Base-by-base conservation (phyloP, 805 yeast species). In the Schizosaccharomyces lindneri region DNA sequence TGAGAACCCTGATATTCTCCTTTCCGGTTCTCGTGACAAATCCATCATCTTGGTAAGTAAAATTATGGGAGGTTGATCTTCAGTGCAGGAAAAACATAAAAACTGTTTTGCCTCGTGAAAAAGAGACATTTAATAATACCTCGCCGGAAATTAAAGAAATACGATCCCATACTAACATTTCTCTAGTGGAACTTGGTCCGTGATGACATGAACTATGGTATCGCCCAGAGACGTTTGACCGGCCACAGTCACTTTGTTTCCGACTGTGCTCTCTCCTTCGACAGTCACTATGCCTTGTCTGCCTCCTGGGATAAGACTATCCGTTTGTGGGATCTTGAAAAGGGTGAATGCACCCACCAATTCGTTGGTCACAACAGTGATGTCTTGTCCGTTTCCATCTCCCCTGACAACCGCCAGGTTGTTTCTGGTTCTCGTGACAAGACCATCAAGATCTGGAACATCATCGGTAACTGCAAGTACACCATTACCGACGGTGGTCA, bases 301-400 rank as follows among this genome's bases (percentile, higher is more conserved):
- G 96, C 95, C 73, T 93, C 98, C 72, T 93, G 99, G 99, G 98
- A 93, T 78, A 87, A 85, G 81, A 89, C 98, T 74, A 81, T 94
- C 76, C 90, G 97, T 82, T 84, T 93, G 74, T 93, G 99, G 99
- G 88, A 87, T 76, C 81, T 93, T 72, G 83, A 83, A 75, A 81
- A 89, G 71, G 99, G 97, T 81, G 87, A 82, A 77, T 83, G 88
- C 73, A 80, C 88, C 76, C 82, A 82, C 75, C 89, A 96, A 80
- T 93, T 90, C 75, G 95, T 84, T 70, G 99, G 98, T 73, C 99
- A 93, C 94, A 82, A 81, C 69, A 86, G 88, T 73, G 99, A 93
- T 76, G 98, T 93, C 69, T 79, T 89, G 79, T 89, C 97, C 66
- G 97, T 90, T 72, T 86, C 97, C 70, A 86, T 93, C 76, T 84